Conservation (phyloP, 2,329 filamentous ascomycete genomes). For the Herpotrichia juniperi region DNA sequence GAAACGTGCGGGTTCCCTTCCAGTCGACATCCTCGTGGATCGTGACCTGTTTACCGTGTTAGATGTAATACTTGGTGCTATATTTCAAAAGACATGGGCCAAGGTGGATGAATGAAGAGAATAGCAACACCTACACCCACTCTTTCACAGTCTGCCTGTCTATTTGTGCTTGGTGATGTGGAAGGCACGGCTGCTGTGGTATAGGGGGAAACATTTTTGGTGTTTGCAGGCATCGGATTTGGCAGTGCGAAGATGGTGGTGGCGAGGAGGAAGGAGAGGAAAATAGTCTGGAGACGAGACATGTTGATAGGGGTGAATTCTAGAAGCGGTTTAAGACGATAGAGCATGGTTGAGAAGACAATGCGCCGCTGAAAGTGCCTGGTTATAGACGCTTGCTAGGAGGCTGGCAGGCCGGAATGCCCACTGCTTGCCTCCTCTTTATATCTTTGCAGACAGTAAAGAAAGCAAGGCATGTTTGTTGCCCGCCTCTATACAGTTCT, state of each 20-base stretch:
- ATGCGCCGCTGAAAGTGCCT: background rate
- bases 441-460: background rate
- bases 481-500: background rate
- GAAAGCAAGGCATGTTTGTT: conserved; percentile 2
- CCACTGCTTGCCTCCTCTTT: conserved; percentile 1
- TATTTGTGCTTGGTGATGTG: background rate
- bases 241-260: conserved; percentile 7
- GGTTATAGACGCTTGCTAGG: background rate
- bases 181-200: background rate
- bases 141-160: conserved; percentile 4
- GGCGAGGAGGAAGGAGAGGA: conserved; percentile 13
- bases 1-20: conserved; percentile 24
- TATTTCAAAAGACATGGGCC: background rate
- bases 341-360: background rate
- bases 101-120: background rate
- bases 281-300: conserved; percentile 12
- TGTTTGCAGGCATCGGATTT: background rate
- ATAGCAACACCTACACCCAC: conserved; percentile 5
- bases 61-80: background rate
- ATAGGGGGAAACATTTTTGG: background rate
- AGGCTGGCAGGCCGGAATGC: conserved; percentile 5
- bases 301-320: background rate
- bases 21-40: conserved; percentile 32
- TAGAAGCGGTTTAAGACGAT: background rate
- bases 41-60: conserved; percentile 23